Base-by-base conservation (phyloP, 2,329 filamentous ascomycete species). In the Peltaster fructicola region DNA sequence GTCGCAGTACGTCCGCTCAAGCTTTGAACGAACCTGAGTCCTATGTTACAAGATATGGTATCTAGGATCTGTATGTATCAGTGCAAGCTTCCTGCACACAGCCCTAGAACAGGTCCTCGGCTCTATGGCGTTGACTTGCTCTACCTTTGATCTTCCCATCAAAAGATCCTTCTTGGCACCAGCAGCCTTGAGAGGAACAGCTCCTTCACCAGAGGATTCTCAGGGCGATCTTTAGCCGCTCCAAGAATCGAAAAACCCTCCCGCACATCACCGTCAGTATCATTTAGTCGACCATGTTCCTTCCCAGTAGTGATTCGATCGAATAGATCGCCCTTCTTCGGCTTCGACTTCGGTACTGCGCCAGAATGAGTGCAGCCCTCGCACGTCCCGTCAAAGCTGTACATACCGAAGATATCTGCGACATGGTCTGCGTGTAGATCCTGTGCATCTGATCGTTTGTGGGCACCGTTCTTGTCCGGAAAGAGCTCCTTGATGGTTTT, bases 401-500 rank as follows among this genome's bases (percentile, higher is more conserved):
- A 45, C 34, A 35, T 32, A 28, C 41, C 32, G 20, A 44, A 37
- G 11, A 31, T 35, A 13, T 29, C 27, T 5, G 32, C 31, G 15
- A 44, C 35, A 14, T 41, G 34, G 14, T 40, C 34, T 4, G 31
- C 31, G 20, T 35, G 34, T 18, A 43, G 27, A 15, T 57, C 55
- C 12, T 50, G 41, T 4, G 54, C 56, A 24, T 54, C 53, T 17
- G 50, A 51, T 12, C 57, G 50, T 15, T 51, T 52, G 34, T 61
- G 55, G 25, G 54, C 54, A 34, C 37, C 39, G n/a, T n/a, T n/a
- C 27, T 43, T 48, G 24, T 52, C 41, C 2, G 53, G 54, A 32
- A 52, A 53, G 11, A 52, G 40, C 33, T 51, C 48, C 15, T 34
- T 23, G 33, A 24, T 9, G 32, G 31, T n/a, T 26, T 17, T 29